Evolutionary conservation across 371 early-diverging fungal species (phyloP), one percentile per base, ranked within the genome.

Genomic region (Syncephalastrum sp.): DNA sequence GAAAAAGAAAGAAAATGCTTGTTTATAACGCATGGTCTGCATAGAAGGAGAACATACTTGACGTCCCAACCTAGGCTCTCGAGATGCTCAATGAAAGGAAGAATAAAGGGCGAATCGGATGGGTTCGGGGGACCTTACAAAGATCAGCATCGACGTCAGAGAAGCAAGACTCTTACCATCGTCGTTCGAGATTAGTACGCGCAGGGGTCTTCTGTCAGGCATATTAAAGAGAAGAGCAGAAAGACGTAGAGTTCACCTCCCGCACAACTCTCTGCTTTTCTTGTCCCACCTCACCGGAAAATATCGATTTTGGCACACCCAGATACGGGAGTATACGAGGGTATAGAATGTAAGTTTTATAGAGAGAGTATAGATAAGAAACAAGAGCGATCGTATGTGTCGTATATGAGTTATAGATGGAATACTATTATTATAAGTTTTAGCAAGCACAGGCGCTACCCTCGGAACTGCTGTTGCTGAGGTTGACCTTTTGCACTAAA

Each of bases 91-190:
- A 77, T 54, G 65, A 77, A 77, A 0, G 69, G 62, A 25, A 69
- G 42, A 53, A 77, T 64, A 55, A 77, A 77, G 14, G 77, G 77
- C 1, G 77, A 77, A 19, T 75, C 76, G 14, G 64, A 57, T 8
- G 52, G 23, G 23, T 64, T 67, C 19, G 77, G 74, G 38, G 74
- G 77, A 24, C 73, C 74, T 76, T 23, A 13, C 33, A 24, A 50
- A 15, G 24, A 12, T 58, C 15, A 58, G 45, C 33, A 19, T 54
- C n/a, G 17, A 19, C 5, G 54, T 13, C 38, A 13, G 45, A 21
- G 45, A 2, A 17, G 44, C 15, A 42, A 47, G n/a, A 5, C 14
- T 14, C 2, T 56, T 66, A 72, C 73, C 73, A 43, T 73, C 73
- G 47, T 73, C 73, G 53, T 73, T 73, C 15, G 70, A 61, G 25